Evolutionary conservation across 768 basidiomycete species (phyloP), one percentile per base, ranked within the genome.

Genomic region (Kwoniella sp.): DNA sequence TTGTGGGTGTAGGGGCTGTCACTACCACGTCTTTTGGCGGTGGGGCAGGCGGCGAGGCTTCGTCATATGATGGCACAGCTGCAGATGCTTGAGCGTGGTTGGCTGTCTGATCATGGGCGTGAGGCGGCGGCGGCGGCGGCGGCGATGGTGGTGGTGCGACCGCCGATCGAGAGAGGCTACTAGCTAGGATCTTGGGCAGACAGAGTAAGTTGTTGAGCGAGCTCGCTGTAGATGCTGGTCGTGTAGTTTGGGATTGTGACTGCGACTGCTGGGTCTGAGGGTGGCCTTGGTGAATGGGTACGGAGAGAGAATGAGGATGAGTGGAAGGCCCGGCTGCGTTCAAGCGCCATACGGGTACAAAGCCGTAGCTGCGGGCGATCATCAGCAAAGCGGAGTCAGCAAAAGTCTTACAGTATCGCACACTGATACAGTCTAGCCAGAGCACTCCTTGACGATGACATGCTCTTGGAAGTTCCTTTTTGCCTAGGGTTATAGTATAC

Each of bases 271-370:
- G 17, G 26, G 24, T 21, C 30, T 29, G 7, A 12, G 13, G n/a
- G 51, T 15, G 37, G 30, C 46, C 24, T 30, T 50, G 58, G 22
- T 49, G 58, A 26, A 59, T 33, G 19, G 58, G 48, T 8, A 36
- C 17, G 21, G 48, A 21, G 19, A 57, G 15, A 46, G 44, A 26
- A 25, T 21, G 29, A 26, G 44, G 24, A 21, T 30, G 25, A 44
- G 13, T 48, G 8, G 26, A n/a, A 21, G 47, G 24, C n/a, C 33
- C n/a, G 15, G 55, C 55, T 25, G n/a, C 53, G 27, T 70, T 68
- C 8, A 74, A 44, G 53, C 76, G 55, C 73, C 76, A 77, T n/a
- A 68, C 66, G 9, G 76, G 76, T 19, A 77, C 70, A 55, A 74
- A 77, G 19, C 76, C 76, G 40, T 77, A 77, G 54, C 76, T 77